Percentiles rank a stretch among this genome's conserved stretches.
Evolutionary conservation across 2,329 filamentous ascomycete species (phyloP).

Genomic region (Paraconiothyrium brasiliense): DNA sequence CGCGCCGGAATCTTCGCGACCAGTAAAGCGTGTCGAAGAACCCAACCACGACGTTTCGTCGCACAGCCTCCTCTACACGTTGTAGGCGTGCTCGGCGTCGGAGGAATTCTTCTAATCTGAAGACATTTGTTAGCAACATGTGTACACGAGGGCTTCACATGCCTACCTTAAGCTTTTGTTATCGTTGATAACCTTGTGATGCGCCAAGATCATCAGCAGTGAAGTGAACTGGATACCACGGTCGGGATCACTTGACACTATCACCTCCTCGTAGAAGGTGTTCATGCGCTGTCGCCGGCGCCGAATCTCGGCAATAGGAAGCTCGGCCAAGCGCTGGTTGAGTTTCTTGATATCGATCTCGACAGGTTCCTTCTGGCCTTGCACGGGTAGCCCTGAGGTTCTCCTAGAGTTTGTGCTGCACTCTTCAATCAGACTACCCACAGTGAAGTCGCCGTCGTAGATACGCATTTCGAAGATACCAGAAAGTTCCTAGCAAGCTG

Average conservation of each 20-base stretch:
- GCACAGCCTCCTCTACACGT: slow-evolving; percentile 92
- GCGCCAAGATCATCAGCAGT: slow-evolving; percentile 92
- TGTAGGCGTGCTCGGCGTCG: slow-evolving; percentile 89
- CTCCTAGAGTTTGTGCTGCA: slow-evolving; percentile 69
- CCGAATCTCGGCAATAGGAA: slow-evolving; percentile 80
- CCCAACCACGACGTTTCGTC: slow-evolving; percentile 86
- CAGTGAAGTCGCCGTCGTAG: slow-evolving; percentile 89
- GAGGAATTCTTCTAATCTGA: slow-evolving; percentile 89
- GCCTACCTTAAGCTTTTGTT: slow-evolving; percentile 86
- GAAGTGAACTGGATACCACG: slow-evolving; percentile 90
- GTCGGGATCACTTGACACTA: slow-evolving; percentile 90
- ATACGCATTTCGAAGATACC: slow-evolving; percentile 98
- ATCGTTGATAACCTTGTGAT: slow-evolving; percentile 98
- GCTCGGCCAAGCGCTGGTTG: slow-evolving; percentile 74
- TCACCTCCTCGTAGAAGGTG: slow-evolving; percentile 95
- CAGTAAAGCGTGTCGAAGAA: slow-evolving; percentile 97
- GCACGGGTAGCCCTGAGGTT: slow-evolving; percentile 58
- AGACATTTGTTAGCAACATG: slow-evolving; percentile 25
- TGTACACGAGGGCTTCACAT: background rate
- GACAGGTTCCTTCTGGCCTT: slow-evolving; percentile 48
- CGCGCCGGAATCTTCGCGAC: slow-evolving; percentile 81
- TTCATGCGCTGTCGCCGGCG: slow-evolving; percentile 82
- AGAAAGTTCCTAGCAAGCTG: slow-evolving; percentile 72
- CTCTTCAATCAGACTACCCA: slow-evolving; percentile 86
- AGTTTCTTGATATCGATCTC: slow-evolving; percentile 78